Evolutionary conservation across 1,139 yeast genomes (phyloP), one percentile per base, ranked within the genome.

Genomic region (Geotrichum cucujoidarum): DNA sequence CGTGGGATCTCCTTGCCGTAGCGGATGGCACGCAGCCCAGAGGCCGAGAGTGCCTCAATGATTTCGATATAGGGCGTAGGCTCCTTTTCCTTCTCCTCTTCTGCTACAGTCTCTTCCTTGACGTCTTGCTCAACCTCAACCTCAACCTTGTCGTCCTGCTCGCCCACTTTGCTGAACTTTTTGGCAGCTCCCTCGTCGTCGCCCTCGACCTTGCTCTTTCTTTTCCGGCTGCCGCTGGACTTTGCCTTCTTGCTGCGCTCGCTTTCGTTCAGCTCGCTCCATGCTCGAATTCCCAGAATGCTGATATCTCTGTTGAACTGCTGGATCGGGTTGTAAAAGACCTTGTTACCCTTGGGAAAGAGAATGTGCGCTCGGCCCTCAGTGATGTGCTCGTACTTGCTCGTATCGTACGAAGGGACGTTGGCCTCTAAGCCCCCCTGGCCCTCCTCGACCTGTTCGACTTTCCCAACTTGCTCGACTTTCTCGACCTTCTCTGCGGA

Each of bases 281-380:
- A 92, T 1, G 97, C 95, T 51, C 81, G 77, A 55, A 92, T 90
- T 8, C 88, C 90, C 60, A 85, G 72, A 5, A 87, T 83, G 54
- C 95, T 85, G 47, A 92, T 69, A 64, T 92, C 99, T 59, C 99
- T 76, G 64, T 92, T 92, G 68, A 90, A 92, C 66, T 90, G 97
- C 67, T 92, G 99, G 52, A 92, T 86, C 4, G 95, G 97, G 63
- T 92, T 92, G 70, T 94, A 92, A 62, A 92, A 92, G 10, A 92
- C 98, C 57, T 82, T 83, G 52, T 83, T 83, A 59, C 79, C 78
- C 60, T 82, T 77, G 4, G 95, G 92, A 52, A 84, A 83, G 43
- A 88, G 71, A 48, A 90, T 81, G 27, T 80, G 76, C 5, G 97
- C 96, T 52, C 75, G 71, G 1, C 97, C 97, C 65, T 90, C 97